Evolutionary conservation across 1,284 basidiomycete genomes (phyloP).

Genomic region (Phellopilus nigrolimitatus): DNA sequence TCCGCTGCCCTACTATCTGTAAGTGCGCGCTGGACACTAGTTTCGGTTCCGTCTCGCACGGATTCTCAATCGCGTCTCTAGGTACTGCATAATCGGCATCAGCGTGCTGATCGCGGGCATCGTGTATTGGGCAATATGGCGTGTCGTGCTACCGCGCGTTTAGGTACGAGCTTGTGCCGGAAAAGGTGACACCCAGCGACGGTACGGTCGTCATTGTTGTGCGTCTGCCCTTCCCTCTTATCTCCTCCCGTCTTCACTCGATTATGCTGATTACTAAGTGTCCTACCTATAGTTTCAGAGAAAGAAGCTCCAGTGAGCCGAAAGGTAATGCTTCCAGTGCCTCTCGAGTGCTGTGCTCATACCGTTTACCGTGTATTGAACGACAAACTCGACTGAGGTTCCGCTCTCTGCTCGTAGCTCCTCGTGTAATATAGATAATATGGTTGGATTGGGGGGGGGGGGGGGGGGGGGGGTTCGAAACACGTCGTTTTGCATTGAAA

Average conservation of each 20-base stretch:
- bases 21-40: conserved; percentile 21
- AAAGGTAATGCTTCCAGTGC: too few species aligned
- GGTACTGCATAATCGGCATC: conserved; percentile 55
- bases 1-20: conserved; percentile 56
- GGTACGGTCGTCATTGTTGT: conserved; percentile 55
- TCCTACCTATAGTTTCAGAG: neutral
- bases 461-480: too few species aligned
- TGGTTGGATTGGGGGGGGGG: too few species aligned
- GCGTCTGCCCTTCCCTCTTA: conserved; percentile 24
- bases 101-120: conserved; percentile 42
- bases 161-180: conserved; percentile 43
- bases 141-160: conserved; percentile 44
- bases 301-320: neutral
- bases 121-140: conserved; percentile 54
- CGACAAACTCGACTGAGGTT: too few species aligned
- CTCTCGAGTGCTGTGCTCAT: too few species aligned
- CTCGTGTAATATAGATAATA: too few species aligned
- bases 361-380: too few species aligned
- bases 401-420: too few species aligned
- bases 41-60: neutral
- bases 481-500: too few species aligned
- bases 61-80: conserved; percentile 20
- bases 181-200: conserved; percentile 45
- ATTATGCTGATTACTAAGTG: neutral
- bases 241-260: neutral